Evolutionary conservation across 1,284 basidiomycete species (phyloP).

Genomic region (Uromyces viciae-fabae): DNA sequence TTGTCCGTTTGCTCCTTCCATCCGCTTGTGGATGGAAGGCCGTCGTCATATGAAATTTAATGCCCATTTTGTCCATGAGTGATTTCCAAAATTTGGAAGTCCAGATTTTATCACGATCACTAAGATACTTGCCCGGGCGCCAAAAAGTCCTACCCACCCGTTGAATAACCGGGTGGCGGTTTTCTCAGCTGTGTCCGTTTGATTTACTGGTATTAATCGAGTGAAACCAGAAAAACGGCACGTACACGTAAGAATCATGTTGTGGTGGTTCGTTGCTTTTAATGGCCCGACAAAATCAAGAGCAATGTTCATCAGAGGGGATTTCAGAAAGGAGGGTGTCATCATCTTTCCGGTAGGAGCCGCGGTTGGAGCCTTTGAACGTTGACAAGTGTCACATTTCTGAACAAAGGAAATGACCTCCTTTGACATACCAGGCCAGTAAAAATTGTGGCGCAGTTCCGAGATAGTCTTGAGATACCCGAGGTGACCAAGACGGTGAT

Average conservation of each 20-base stretch:
- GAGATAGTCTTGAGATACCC: background rate
- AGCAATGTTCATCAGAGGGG: background rate
- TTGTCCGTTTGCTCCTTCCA: conserved; percentile 52
- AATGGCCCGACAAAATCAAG: conserved; percentile 23
- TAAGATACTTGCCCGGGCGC: conserved; percentile 49
- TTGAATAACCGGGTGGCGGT: conserved; percentile 5
- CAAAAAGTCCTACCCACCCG: conserved; percentile 16
- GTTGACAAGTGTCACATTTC: background rate
- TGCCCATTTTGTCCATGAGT: conserved; percentile 48
- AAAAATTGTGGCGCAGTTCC: background rate
- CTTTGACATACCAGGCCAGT: background rate
- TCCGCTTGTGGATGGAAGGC: conserved; percentile 52
- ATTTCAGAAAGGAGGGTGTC: background rate
- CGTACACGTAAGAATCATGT: conserved; percentile 20
- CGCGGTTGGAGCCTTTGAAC: background rate
- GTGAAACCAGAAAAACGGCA: conserved; percentile 8
- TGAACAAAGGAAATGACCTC: background rate
- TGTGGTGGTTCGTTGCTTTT: background rate
- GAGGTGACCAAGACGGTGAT: background rate
- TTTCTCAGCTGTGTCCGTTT: conserved; percentile 3
- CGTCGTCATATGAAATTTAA: conserved; percentile 46
- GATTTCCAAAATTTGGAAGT: conserved; percentile 50
- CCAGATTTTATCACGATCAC: conserved; percentile 51
- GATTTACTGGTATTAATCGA: background rate
- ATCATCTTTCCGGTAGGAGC: conserved; percentile 6